Evolutionary conservation across 495 filamentous ascomycete genomes (phyloP), one percentile per base, ranked within the genome.

Genomic region (Massariosphaeria phaeospora): DNA sequence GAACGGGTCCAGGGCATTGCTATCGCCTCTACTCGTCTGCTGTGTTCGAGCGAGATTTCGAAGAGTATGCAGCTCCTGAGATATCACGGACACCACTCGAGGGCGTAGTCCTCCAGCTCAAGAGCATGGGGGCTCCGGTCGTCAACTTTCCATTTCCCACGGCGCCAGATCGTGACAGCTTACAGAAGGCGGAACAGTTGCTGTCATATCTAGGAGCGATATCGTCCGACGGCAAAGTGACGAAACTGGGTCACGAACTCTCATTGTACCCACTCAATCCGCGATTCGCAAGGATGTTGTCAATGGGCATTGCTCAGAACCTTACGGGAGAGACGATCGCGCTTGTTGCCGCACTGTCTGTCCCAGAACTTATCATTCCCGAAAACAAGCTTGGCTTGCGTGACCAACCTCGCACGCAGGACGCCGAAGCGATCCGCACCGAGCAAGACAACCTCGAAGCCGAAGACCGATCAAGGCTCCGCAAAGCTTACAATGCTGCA

Each of bases 131-230:
- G 51, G 76, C 96, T 20, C 86, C 91, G 57, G 85, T 97, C 2
- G 81, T 84, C 65, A 95, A 91, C 63, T 99, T 99, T 68, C 94
- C 93, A n/a, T 99, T 97, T 67, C 94, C 94, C 7, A 96, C 94
- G 2, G 83, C 89, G 6, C 94, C 93, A 17, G 86, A 89, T 56
- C 82, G 84, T 12, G 74, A 84, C 53, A 88, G 83, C 55, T 76
- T 99, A 1, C 77, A 79, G 39, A 91, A 86, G 63, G 90, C 94
- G 17, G 93, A 97, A 67, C 91, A 85, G 63, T 76, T 96, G 6
- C 72, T 96, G 8, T 81, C 77, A 34, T 75, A 72, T 51, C 65
- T 77, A n/a, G 74, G 75, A 17, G 75, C 73, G 3, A 55, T 76
- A 18, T 78, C 80, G 9, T 65, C 77, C 7, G 75, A 75, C 12